Percentiles rank a stretch among this genome's conserved stretches.
phyloP scores from a whole-genome alignment of 768 basidiomycete genomes.

The Suillus lakei region DNA sequence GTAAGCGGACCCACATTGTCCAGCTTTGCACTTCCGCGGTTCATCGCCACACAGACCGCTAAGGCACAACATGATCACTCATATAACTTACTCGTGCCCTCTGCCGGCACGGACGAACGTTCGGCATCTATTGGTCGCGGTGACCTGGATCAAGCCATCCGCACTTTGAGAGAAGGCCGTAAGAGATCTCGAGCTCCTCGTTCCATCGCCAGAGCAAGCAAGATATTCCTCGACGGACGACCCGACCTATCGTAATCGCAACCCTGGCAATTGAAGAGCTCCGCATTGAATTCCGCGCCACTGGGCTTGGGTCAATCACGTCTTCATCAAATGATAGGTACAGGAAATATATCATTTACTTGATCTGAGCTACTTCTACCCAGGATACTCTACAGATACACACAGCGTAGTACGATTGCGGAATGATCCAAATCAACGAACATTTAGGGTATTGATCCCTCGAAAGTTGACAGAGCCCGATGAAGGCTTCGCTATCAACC shows the following conservation, averaged over 20 bases:
- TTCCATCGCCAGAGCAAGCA: conserved; percentile 23
- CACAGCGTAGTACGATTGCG: neutral
- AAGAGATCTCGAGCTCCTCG: conserved; percentile 18
- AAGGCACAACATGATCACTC: conserved; percentile 37
- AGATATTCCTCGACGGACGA: conserved; percentile 34
- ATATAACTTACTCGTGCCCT: conserved; percentile 39
- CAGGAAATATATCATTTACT: neutral
- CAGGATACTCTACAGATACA: neutral
- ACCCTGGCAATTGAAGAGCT: neutral
- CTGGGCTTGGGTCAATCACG: neutral
- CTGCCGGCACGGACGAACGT: conserved; percentile 44
- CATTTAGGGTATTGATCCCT: neutral
- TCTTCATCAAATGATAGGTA: neutral
- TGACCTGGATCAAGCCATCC: conserved; percentile 83
- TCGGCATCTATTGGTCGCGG: conserved; percentile 71
- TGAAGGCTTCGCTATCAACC: neutral
- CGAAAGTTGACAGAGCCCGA: neutral
- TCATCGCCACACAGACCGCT: conserved; percentile 42
- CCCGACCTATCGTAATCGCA: conserved; percentile 15
- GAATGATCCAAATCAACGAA: neutral
- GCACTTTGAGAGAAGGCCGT: conserved; percentile 72
- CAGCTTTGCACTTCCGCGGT: neutral
- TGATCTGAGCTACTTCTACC: neutral
- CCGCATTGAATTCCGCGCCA: neutral
- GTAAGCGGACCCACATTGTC: conserved; percentile 8